Evolutionary conservation across 2,329 filamentous ascomycete species (phyloP), one percentile per base, ranked within the genome.

Genomic region (Phialemoniopsis sp.): DNA sequence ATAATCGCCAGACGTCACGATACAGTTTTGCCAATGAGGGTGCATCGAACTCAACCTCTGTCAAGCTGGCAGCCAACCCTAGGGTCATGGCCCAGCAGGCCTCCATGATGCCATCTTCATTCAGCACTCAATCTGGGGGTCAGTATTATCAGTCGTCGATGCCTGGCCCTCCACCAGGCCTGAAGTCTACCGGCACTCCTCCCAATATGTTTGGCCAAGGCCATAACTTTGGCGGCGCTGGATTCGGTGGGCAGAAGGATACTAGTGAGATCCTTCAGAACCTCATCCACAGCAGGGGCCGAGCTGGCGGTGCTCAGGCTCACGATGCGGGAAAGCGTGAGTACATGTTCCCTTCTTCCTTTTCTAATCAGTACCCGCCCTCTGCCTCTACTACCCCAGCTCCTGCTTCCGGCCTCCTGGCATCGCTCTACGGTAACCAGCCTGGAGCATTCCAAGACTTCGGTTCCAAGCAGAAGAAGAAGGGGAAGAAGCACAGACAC

Each of bases 401-500:
- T 82, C 85, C 86, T 87, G 85, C 87, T 82, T 83, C 88, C 76
- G 84, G 85, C 76, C 85, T 90, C 77, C 76, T 91, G 73, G 85
- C 80, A 79, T 87, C 87, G 79, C 87, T 93, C 76, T 94, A 94
- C 76, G 87, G 86, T 72, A 76, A 82, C 63, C 85, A 87, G 73
- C 73, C 85, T 75, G 87, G 86, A 75, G 80, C 81, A 71, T 89
- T 88, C 73, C 87, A 90, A 82, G 89, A 95, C 66, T 83, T 85
- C 73, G 86, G 86, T 73, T 85, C 87, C 73, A 94, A 95, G 84
- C 89, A 94, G 81, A 95, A 95, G 85, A 96, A 95, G 82, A 95
- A 95, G 89, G 89, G 89, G 77, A 96, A 95, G 83, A 96, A 96
- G 89, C 91, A 96, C 80, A 94, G 90, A 84, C 90, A 96, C 85